A percentile compares a stretch with the other conserved stretches of the same genome.
phyloP scores from a whole-genome alignment of 352 stramenopile species.

The Pythium sukuiense region DNA sequence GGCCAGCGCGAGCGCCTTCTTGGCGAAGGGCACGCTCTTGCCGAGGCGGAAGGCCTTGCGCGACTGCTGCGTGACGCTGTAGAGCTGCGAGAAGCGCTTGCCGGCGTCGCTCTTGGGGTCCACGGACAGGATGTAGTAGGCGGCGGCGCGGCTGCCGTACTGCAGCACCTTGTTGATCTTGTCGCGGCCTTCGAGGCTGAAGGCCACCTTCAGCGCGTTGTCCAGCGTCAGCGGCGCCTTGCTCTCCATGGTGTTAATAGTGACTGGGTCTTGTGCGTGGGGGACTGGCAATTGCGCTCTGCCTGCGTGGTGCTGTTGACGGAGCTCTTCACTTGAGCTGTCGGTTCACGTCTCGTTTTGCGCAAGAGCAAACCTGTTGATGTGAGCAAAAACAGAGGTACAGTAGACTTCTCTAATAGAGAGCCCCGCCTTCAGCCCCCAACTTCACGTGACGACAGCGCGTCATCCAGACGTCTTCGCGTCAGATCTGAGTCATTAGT shows the following conservation, averaged over 20 bases:
- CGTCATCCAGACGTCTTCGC: slow-evolving; percentile 9
- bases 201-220: slow-evolving; percentile 61
- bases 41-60: slow-evolving; percentile 86
- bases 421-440: background rate
- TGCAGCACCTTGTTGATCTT: slow-evolving; percentile 91
- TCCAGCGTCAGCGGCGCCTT: slow-evolving; percentile 71
- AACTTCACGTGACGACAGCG: slow-evolving; percentile 5
- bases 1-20: slow-evolving; percentile 62
- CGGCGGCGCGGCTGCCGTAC: slow-evolving; percentile 79
- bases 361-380: slow-evolving; percentile 28
- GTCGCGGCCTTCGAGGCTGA: slow-evolving; percentile 81
- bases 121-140: slow-evolving; percentile 74
- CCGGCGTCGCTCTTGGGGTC: slow-evolving; percentile 84
- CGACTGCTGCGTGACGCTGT: slow-evolving; percentile 79
- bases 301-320: background rate
- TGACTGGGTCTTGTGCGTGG: background rate
- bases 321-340: background rate
- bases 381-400: slow-evolving; percentile 39
- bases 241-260: slow-evolving; percentile 39
- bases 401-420: slow-evolving; percentile 26
- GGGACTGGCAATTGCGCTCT: background rate
- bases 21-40: slow-evolving; percentile 81
- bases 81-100: slow-evolving; percentile 71
- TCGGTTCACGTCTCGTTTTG: slow-evolving; percentile 26
- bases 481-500: slow-evolving; percentile 11